These are phyloP conservation scores for Cercospora sojina DNA, from an alignment of 2,329 filamentous ascomycete species.

Conservation along the genomic window DNA sequence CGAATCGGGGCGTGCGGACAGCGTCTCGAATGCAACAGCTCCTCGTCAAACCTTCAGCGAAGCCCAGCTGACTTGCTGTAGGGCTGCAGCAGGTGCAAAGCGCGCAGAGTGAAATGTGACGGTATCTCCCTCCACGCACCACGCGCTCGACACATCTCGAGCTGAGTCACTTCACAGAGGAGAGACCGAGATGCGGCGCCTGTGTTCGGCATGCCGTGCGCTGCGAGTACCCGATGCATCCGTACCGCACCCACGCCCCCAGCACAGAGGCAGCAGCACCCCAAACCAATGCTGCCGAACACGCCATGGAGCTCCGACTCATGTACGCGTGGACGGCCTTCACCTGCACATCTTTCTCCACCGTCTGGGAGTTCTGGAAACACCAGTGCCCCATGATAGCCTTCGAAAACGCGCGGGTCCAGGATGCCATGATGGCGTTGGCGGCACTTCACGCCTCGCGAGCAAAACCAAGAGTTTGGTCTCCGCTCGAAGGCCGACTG, in stretches of 20 bases:
- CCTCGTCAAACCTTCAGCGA: not conserved
- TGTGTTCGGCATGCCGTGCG: conserved; percentile 27
- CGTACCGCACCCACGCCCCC: conserved; percentile 15
- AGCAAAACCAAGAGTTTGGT: conserved; percentile 24
- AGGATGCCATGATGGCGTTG: conserved; percentile 28
- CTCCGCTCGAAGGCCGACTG: conserved; percentile 25
- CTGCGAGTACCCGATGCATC: conserved; percentile 26
- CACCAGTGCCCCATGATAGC: conserved; percentile 28
- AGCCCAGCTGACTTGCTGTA: not conserved
- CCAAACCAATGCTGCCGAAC: conserved; percentile 9
- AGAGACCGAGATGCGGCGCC: conserved; percentile 24
- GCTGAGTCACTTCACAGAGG: conserved; percentile 6
- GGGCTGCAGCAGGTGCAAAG: conserved; percentile 29
- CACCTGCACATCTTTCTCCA: conserved; percentile 20
- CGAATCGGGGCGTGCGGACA: not conserved
- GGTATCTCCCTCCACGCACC: not conserved
- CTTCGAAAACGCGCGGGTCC: conserved; percentile 24
- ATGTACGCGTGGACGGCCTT: conserved; percentile 25
- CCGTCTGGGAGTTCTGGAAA: conserved; percentile 29
- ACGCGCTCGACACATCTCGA: not conserved
- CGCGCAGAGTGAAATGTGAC: conserved; percentile 28
- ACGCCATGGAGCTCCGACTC: conserved; percentile 18
- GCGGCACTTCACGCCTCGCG: conserved; percentile 27
- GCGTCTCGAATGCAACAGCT: not conserved
- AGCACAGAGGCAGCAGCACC: conserved; percentile 4